phyloP scores from a whole-genome alignment of 805 yeast species.

The Candida coquimbonensis region DNA sequence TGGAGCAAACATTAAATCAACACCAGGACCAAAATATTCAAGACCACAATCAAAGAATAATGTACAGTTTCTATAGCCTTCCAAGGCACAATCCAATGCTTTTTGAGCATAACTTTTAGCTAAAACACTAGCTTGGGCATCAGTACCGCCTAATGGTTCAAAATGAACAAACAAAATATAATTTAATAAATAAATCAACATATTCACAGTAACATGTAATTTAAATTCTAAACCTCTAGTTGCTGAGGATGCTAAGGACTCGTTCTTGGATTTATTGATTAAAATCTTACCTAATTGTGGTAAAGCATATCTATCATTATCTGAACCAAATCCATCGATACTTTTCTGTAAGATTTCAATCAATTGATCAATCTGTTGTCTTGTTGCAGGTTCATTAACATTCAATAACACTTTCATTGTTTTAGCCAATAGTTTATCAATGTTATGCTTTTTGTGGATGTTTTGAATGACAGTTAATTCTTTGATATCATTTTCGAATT shows the following conservation, averaged over 20 bases:
- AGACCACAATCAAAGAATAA: constrained; percentile 32
- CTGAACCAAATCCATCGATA: constrained; percentile 25
- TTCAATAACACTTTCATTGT: constrained; percentile 32
- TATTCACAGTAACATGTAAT: constrained; percentile 35
- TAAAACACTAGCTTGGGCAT: constrained; percentile 26
- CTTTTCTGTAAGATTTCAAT: constrained; percentile 27
- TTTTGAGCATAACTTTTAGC: constrained; percentile 36
- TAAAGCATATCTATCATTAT: constrained; percentile 26
- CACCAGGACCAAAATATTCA: constrained; percentile 30
- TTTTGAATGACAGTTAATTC: constrained; percentile 43
- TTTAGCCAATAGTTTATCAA: constrained; percentile 35
- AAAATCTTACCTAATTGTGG: constrained; percentile 28
- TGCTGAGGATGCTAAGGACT: constrained; percentile 23
- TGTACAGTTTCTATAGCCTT: constrained; percentile 35
- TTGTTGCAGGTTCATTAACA: constrained; percentile 34
- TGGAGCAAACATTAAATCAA: constrained; percentile 43
- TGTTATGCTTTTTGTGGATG: constrained; percentile 38
- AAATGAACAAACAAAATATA: constrained; percentile 41
- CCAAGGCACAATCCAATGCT: constrained; percentile 35
- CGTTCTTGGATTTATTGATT: constrained; percentile 17
- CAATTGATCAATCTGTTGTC: constrained; percentile 31
- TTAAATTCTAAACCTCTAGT: constrained; percentile 33
- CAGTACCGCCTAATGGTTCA: constrained; percentile 34
- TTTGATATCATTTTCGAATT: constrained; percentile 25
- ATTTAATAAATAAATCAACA: constrained; percentile 43